Evolutionary conservation across 345 rosid species (phyloP).

Genomic region (Populus euphratica): DNA sequence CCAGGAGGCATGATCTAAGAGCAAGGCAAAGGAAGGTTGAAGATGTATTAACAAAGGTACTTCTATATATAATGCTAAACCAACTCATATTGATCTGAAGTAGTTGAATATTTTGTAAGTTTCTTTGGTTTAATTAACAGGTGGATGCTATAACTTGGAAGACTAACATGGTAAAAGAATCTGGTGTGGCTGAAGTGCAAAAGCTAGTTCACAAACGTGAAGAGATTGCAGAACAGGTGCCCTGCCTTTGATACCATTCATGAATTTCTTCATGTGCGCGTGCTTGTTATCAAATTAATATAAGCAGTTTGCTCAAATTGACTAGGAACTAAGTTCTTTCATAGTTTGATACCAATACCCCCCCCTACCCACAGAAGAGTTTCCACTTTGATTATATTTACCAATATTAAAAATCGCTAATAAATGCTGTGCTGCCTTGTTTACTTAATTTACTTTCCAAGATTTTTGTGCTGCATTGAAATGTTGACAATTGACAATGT

Average conservation of each 20-base stretch:
- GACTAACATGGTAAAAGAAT: constrained; percentile 52
- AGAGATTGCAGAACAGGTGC: constrained; percentile 71
- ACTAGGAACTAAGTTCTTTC: neutral
- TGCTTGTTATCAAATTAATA: neutral
- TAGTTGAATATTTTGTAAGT: neutral
- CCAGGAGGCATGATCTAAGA: constrained; percentile 60
- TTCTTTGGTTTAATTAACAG: constrained; percentile 33
- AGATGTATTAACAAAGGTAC: constrained; percentile 68
- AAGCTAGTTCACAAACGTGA: constrained; percentile 49
- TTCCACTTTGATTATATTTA: too few species aligned
- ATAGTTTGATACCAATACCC: too few species aligned
- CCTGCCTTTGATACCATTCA: neutral
- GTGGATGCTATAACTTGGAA: constrained; percentile 59
- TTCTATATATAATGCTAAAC: neutral
- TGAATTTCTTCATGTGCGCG: neutral
- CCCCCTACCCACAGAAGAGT: too few species aligned
- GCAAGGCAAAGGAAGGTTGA: constrained; percentile 70
- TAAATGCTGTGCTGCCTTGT: too few species aligned
- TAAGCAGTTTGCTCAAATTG: neutral
- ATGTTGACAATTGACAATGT: too few species aligned
- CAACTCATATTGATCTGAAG: neutral
- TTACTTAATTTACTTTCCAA: too few species aligned
- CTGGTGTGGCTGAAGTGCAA: constrained; percentile 55
- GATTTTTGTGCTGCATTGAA: too few species aligned
- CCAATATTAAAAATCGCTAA: too few species aligned